A percentile compares a stretch with the other conserved stretches of the same genome.
Evolutionary conservation across 768 basidiomycete genomes (phyloP).

Genomic region (Pleurotus pulmonarius): DNA sequence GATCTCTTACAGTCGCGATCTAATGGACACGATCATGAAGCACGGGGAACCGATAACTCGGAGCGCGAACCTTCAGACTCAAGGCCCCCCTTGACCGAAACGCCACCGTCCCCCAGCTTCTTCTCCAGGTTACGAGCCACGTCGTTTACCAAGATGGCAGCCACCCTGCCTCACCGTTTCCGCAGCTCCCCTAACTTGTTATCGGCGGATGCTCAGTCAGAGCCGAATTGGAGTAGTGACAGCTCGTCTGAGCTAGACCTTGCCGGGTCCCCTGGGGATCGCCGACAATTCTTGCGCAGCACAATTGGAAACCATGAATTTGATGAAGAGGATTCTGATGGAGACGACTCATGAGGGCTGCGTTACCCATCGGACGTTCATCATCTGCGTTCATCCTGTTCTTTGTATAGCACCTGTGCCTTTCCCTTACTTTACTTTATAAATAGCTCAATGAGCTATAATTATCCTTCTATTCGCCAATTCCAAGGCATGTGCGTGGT

Average conservation of each 20-base stretch:
- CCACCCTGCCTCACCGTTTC: not conserved
- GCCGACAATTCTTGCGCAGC: not conserved
- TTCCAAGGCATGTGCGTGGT: too few species aligned
- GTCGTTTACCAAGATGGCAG: conserved; percentile 7
- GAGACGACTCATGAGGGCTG: not conserved
- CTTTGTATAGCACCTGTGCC: conserved; percentile 3
- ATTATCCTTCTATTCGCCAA: too few species aligned
- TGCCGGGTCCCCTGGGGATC: not conserved
- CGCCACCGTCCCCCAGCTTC: conserved; percentile 8
- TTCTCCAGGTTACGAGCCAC: conserved; percentile 6
- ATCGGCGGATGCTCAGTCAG: conserved; percentile 21
- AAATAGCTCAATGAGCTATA: too few species aligned
- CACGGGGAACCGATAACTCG: conserved; percentile 1
- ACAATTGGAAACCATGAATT: not conserved
- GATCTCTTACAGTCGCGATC: conserved; percentile 32
- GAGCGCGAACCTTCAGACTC: not conserved
- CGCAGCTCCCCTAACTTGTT: conserved; percentile 1
- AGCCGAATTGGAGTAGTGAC: conserved; percentile 54
- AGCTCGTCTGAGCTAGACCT: conserved; percentile 51
- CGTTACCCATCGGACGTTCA: too few species aligned
- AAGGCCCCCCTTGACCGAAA: not conserved
- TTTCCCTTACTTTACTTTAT: not conserved
- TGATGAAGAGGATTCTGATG: not conserved
- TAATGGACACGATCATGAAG: conserved; percentile 6
- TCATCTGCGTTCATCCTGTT: not conserved